Evolutionary conservation across 1,284 basidiomycete genomes (phyloP).

Genomic region (Tranzscheliella williamsii): DNA sequence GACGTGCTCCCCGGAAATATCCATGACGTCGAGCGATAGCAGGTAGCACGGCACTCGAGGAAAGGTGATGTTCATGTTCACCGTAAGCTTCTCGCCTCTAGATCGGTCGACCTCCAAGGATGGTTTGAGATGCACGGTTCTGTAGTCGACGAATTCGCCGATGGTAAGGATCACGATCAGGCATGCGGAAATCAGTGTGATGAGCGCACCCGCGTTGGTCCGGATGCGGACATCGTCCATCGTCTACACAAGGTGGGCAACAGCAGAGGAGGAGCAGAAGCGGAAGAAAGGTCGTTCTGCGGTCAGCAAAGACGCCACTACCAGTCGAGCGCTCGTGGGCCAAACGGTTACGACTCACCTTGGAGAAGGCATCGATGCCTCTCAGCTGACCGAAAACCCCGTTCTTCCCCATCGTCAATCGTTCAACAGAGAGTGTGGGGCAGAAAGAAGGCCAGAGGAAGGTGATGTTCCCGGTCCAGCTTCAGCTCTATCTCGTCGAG

Average conservation of each 20-base stretch:
- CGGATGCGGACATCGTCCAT: conserved; percentile 60
- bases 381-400: conserved; percentile 52
- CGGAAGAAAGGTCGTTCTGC: not conserved
- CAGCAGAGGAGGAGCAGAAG: not conserved
- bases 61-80: conserved; percentile 91
- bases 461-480: too few species aligned
- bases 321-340: not conserved
- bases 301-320: not conserved
- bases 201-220: conserved; percentile 55
- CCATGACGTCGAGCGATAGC: conserved; percentile 81
- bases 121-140: conserved; percentile 69
- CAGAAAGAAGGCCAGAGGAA: too few species aligned
- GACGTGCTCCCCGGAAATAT: conserved; percentile 94
- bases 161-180: conserved; percentile 88
- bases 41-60: conserved; percentile 93
- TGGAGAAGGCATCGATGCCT: conserved; percentile 91
- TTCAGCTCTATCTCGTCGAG: too few species aligned
- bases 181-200: conserved; percentile 87
- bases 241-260: conserved; percentile 35
- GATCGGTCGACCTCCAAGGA: conserved; percentile 73
- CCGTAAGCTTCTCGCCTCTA: conserved; percentile 88
- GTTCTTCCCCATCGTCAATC: conserved; percentile 48
- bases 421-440: not conserved
- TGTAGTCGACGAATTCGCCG: conserved; percentile 95
- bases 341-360: conserved; percentile 67